Evolutionary conservation across 495 filamentous ascomycete species (phyloP).

Genomic region (Aspergillus egyptiacus): DNA sequence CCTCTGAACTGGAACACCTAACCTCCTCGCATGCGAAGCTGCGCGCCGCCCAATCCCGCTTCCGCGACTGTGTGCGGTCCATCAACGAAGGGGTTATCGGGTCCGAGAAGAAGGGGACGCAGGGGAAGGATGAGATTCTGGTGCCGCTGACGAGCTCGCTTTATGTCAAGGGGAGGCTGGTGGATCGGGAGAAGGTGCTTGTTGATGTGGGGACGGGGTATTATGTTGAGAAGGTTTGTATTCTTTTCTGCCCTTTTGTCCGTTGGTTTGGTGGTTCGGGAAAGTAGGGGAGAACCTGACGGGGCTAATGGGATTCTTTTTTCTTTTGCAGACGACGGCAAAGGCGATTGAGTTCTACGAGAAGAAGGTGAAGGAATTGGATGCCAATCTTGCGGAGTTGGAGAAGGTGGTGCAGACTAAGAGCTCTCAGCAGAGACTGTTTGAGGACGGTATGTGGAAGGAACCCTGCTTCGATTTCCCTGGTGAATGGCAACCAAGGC

Average conservation of each 20-base stretch:
- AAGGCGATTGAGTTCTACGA: constrained; percentile 83
- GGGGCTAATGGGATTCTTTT: too few species aligned
- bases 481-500: background rate
- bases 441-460: constrained; percentile 76
- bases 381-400: constrained; percentile 71
- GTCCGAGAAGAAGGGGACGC: constrained; percentile 32
- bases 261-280: background rate
- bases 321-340: constrained; percentile 46
- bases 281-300: background rate
- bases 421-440: constrained; percentile 71
- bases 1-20: constrained; percentile 90
- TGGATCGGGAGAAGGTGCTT: constrained; percentile 72
- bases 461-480: background rate
- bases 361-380: constrained; percentile 74
- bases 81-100: constrained; percentile 56
- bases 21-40: constrained; percentile 83
- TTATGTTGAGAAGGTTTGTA: constrained; percentile 82
- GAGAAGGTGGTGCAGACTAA: constrained; percentile 84
- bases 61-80: constrained; percentile 77
- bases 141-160: constrained; percentile 89
- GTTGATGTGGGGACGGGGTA: constrained; percentile 97
- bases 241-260: background rate
- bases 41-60: constrained; percentile 81
- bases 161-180: constrained; percentile 80
- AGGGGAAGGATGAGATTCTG: constrained; percentile 54